Conservation (phyloP, 1,284 basidiomycete genomes). For the Pseudozyma pruni region DNA sequence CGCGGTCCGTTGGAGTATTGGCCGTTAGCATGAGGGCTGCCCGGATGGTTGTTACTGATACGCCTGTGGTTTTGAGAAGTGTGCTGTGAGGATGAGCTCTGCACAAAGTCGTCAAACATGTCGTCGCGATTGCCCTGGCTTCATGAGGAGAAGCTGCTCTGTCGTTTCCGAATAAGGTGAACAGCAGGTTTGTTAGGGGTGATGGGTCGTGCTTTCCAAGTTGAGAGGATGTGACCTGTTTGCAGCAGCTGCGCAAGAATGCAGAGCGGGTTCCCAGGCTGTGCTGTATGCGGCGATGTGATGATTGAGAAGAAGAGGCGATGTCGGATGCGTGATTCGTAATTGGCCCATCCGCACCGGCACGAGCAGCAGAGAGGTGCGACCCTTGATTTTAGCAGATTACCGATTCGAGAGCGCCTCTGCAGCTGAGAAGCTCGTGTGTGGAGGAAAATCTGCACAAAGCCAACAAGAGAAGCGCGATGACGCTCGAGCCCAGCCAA, state of each 20-base stretch:
- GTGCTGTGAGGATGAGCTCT: conserved; percentile 41
- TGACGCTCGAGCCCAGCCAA: conserved; percentile 1
- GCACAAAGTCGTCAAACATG: conserved; percentile 54
- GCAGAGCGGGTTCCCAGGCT: no score
- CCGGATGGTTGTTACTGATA: not conserved
- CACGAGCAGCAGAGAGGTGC: not conserved
- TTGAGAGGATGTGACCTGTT: no score
- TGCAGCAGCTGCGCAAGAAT: no score
- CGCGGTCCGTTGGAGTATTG: conserved; percentile 5
- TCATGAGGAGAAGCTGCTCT: not conserved
- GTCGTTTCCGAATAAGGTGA: not conserved
- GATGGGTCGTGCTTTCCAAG: no score
- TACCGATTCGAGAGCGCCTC: no score
- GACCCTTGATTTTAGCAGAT: no score
- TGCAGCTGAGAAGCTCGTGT: not conserved
- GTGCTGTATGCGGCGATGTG: no score
- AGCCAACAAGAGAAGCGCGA: conserved; percentile 9
- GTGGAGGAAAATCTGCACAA: no score
- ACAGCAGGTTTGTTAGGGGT: no score
- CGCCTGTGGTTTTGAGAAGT: conserved; percentile 8
- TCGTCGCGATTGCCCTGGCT: not conserved
- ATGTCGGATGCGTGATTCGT: not conserved
- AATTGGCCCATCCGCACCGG: not conserved
- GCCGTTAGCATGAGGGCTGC: conserved; percentile 1
- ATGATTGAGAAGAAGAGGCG: not conserved